These are phyloP conservation scores for Citrus unshiu DNA, from an alignment of 345 rosid species.

Conservation along the genomic window DNA sequence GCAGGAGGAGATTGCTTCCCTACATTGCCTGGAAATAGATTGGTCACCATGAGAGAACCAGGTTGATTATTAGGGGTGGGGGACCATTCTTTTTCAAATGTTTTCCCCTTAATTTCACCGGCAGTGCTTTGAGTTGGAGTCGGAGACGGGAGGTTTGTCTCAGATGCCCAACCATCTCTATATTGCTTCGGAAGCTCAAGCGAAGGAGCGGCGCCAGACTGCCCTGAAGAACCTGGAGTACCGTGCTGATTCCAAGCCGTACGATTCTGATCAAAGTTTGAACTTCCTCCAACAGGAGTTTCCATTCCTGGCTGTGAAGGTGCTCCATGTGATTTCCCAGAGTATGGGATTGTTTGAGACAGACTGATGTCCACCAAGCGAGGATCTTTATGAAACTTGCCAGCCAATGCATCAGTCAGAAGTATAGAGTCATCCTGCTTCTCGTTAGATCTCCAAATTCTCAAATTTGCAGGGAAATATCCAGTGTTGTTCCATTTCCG, in stretches of 20 bases:
- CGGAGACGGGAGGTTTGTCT: slow-evolving; percentile 84
- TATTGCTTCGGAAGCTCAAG: slow-evolving; percentile 54
- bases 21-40: slow-evolving; percentile 21
- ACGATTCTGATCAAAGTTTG: slow-evolving; percentile 30
- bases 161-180: slow-evolving; percentile 54
- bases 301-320: slow-evolving; percentile 27
- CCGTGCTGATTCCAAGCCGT: slow-evolving; percentile 22
- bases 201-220: slow-evolving; percentile 32
- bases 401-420: slow-evolving; percentile 71
- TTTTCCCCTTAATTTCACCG: slow-evolving; percentile 36
- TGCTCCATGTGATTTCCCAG: slow-evolving; percentile 22
- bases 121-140: slow-evolving; percentile 66
- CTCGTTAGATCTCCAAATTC: slow-evolving; percentile 74
- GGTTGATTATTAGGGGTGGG: slow-evolving; percentile 46
- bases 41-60: slow-evolving; percentile 27
- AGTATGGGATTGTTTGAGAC: slow-evolving; percentile 35
- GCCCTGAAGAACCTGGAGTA: slow-evolving; percentile 14
- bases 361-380: slow-evolving; percentile 32
- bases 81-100: slow-evolving; percentile 64
- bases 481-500: slow-evolving; percentile 95
- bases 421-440: slow-evolving; percentile 67
- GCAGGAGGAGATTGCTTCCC: slow-evolving; percentile 28
- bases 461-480: slow-evolving; percentile 82
- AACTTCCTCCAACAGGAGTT: slow-evolving; percentile 23
- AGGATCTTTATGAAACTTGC: slow-evolving; percentile 54